Conservation (phyloP, 352 stramenopile genomes). For the Phytophthora fragariaefolia region DNA sequence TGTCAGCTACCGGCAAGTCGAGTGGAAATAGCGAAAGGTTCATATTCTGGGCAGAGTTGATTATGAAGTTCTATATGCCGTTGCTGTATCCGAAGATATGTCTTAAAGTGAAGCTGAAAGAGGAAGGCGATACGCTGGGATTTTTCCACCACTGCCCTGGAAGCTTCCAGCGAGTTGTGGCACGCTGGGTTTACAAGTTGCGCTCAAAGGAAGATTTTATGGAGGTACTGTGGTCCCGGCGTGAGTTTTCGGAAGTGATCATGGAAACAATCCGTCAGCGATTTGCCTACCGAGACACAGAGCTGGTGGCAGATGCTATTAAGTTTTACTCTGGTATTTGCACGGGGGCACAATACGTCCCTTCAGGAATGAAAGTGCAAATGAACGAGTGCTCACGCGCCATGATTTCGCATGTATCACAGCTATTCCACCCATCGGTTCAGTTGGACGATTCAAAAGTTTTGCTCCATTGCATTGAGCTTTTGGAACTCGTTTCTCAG, state of each 20-base stretch:
- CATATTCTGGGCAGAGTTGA: slow-evolving; percentile 86
- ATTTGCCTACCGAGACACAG: slow-evolving; percentile 86
- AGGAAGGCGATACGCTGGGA: slow-evolving; percentile 75
- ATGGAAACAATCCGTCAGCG: slow-evolving; percentile 89
- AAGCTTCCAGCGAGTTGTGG: slow-evolving; percentile 87
- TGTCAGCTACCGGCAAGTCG: slow-evolving; percentile 29
- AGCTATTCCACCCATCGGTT: slow-evolving; percentile 87
- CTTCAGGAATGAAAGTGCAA: slow-evolving; percentile 77
- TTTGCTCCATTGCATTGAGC: slow-evolving; percentile 84
- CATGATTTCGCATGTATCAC: slow-evolving; percentile 90
- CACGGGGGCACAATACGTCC: slow-evolving; percentile 75
- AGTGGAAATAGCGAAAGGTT: slow-evolving; percentile 68
- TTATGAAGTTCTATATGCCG: slow-evolving; percentile 92
- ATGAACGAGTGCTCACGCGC: slow-evolving; percentile 84
- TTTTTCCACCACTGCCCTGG: slow-evolving; percentile 91
- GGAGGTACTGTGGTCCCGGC: slow-evolving; percentile 78
- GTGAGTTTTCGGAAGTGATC: slow-evolving; percentile 84
- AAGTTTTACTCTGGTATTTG: slow-evolving; percentile 90
- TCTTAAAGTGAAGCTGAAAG: slow-evolving; percentile 87
- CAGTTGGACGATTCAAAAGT: slow-evolving; percentile 87
- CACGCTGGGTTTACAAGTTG: slow-evolving; percentile 89
- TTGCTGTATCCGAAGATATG: slow-evolving; percentile 88
- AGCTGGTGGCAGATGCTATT: slow-evolving; percentile 86
- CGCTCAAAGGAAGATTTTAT: slow-evolving; percentile 83
- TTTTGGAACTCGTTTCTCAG: slow-evolving; percentile 87